Percentiles rank a stretch among this genome's conserved stretches.
Evolutionary conservation across 2,329 filamentous ascomycete species (phyloP).

Genomic region (Talaromyces sp.): DNA sequence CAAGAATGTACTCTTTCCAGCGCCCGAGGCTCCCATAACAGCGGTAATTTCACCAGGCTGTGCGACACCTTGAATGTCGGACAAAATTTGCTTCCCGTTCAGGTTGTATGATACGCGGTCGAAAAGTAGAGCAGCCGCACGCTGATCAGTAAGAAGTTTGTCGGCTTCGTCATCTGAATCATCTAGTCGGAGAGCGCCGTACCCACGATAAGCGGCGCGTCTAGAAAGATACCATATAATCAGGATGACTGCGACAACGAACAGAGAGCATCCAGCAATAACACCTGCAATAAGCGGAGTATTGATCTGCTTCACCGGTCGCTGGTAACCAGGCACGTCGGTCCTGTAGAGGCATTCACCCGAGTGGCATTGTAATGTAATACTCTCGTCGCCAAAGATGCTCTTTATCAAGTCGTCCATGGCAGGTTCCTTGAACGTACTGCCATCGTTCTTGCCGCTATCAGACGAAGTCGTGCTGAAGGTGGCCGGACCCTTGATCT

Average conservation of each 20-base stretch:
- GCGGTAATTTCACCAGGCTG: conserved; percentile 92
- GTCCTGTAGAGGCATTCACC: conserved; percentile 94
- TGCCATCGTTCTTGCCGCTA: conserved; percentile 63
- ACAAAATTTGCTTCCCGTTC: conserved; percentile 82
- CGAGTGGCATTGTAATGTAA: conserved; percentile 74
- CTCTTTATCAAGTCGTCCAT: conserved; percentile 87
- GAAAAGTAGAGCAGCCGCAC: conserved; percentile 83
- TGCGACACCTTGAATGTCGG: conserved; percentile 77
- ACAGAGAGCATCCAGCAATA: conserved; percentile 80
- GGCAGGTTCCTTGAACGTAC: conserved; percentile 82
- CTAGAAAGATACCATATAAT: conserved; percentile 84
- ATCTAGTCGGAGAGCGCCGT: conserved; percentile 74
- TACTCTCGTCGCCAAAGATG: conserved; percentile 89
- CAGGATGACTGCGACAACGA: conserved; percentile 82
- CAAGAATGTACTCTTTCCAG: conserved; percentile 94
- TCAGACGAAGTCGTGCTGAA: conserved; percentile 66
- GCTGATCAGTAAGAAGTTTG: conserved; percentile 87
- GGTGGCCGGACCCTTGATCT: conserved; percentile 81
- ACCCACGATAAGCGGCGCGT: conserved; percentile 59
- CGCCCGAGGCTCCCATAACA: conserved; percentile 97
- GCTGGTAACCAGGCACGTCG: conserved; percentile 84
- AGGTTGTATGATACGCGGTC: conserved; percentile 82
- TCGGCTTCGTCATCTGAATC: conserved; percentile 84
- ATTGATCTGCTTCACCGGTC: conserved; percentile 91
- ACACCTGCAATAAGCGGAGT: conserved; percentile 92